These are phyloP conservation scores for Fraxinus sp. DNA, from an alignment of 305 asterid species.

Conservation along the genomic window DNA sequence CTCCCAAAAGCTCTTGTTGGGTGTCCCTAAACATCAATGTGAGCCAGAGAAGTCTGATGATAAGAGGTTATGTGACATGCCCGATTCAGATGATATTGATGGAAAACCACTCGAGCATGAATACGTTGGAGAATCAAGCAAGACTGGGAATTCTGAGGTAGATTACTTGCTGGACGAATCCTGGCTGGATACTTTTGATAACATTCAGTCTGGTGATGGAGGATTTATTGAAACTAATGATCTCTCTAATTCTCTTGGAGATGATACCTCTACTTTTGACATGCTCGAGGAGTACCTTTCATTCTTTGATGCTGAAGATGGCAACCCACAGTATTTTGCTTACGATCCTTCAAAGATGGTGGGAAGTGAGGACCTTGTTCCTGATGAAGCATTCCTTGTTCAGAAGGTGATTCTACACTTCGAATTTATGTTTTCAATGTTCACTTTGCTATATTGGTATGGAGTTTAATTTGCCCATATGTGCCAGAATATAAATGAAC, in stretches of 20 bases:
- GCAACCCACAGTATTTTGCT: constrained; percentile 32
- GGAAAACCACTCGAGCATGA: constrained; percentile 30
- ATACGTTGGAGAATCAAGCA: constrained; percentile 40
- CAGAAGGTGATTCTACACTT: constrained; percentile 40
- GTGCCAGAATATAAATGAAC: constrained; percentile 43
- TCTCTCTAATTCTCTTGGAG: constrained; percentile 49
- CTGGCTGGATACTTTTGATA: constrained; percentile 38
- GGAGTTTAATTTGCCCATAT: constrained; percentile 12
- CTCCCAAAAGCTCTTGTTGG: constrained; percentile 27
- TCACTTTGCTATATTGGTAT: constrained; percentile 4
- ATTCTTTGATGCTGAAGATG: constrained; percentile 57
- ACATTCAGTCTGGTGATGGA: constrained; percentile 47
- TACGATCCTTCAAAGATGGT: constrained; percentile 45
- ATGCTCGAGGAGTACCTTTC: constrained; percentile 66
- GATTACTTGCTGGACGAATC: constrained; percentile 38
- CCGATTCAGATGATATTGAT: constrained; percentile 17
- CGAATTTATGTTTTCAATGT: background rate
- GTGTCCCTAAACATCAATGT: constrained; percentile 29
- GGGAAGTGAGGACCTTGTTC: constrained; percentile 37
- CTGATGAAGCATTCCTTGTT: constrained; percentile 36
- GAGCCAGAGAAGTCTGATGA: constrained; percentile 41
- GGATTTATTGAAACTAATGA: constrained; percentile 73
- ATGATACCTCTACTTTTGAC: constrained; percentile 38
- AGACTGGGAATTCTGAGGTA: constrained; percentile 19
- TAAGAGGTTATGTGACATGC: constrained; percentile 27